Evolutionary conservation across 2,329 filamentous ascomycete species (phyloP), one percentile per base, ranked within the genome.

Genomic region (Cryphonectria carpinicola): DNA sequence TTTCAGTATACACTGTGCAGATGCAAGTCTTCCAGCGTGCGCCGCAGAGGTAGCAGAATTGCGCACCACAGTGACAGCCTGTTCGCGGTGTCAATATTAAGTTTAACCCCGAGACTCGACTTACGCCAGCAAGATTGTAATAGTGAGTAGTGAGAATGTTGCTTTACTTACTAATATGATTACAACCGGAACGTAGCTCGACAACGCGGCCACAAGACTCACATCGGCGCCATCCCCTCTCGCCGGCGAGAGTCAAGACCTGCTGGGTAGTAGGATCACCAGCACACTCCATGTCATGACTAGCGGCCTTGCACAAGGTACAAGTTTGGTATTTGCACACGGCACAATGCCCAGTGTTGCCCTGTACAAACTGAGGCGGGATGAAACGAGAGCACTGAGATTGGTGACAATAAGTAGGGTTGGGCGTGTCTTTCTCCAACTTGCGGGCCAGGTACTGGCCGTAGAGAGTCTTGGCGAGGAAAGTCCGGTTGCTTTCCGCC

Each of bases 1-100:
- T 37, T 10, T 62, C 65, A 17, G 35, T 17, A 4, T 65, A 68
- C 1, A 35, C 3, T 0, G 6, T 19, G 46, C 68, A 70, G 10
- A 2, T 0, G 17, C 68, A 86, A 0, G 61, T 77, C 37, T 81
- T 82, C 84, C 84, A 86, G 4, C 0, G 3, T 0, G 25, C 19
- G 5, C 84, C 84, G 58, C 85, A 88, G 0, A 76, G 22, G 54
- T 86, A 87, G 74, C 86, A 88, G 73, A 87, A 88, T n/a, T 87
- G 41, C 0, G 78, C 75, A 0, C 79, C 74, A 89, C 74, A 89
- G 1, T 66, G 76, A 65, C 85, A 88, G 0, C 82, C 87, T 81
- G 19, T 28, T 17, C 49, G 32, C 28, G 11, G 35, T 4, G 46
- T 69, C 2, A 68, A 39, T 32, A 32, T 32, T 13, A 10, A 56